Evolutionary conservation across 2,329 filamentous ascomycete genomes (phyloP).

Genomic region (Sporothrix mexicana): DNA sequence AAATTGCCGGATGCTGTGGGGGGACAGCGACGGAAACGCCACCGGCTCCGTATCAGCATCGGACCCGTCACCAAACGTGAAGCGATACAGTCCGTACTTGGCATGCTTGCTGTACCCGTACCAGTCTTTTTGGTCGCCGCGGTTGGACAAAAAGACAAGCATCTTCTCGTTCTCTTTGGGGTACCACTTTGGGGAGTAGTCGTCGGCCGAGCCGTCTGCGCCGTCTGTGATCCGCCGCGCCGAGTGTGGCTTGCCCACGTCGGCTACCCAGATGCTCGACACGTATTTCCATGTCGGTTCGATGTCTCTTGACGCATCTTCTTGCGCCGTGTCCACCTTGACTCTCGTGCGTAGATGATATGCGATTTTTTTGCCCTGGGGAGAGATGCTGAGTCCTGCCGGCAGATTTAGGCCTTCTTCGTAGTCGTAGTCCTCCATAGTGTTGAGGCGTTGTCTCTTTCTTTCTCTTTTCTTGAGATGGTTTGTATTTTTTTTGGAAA

Average conservation of each 20-base stretch:
- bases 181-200: neutral
- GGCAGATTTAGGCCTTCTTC: neutral
- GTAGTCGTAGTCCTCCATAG: neutral
- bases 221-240: constrained; percentile 2
- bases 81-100: neutral
- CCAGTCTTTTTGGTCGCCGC: neutral
- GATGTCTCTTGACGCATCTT: neutral
- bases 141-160: neutral
- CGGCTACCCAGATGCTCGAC: constrained; percentile 8
- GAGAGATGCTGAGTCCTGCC: neutral
- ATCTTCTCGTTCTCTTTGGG: neutral
- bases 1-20: neutral
- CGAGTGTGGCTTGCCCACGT: neutral
- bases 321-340: neutral
- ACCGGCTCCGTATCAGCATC: neutral
- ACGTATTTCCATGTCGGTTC: neutral
- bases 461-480: neutral
- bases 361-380: neutral
- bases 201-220: neutral
- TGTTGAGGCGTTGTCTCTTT: neutral
- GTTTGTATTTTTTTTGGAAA: neutral
- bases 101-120: neutral
- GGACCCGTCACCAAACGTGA: neutral
- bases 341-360: neutral
- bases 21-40: neutral